Evolutionary conservation across 129 eudicot genomes (phyloP).

Genomic region (Artemisia annua): DNA sequence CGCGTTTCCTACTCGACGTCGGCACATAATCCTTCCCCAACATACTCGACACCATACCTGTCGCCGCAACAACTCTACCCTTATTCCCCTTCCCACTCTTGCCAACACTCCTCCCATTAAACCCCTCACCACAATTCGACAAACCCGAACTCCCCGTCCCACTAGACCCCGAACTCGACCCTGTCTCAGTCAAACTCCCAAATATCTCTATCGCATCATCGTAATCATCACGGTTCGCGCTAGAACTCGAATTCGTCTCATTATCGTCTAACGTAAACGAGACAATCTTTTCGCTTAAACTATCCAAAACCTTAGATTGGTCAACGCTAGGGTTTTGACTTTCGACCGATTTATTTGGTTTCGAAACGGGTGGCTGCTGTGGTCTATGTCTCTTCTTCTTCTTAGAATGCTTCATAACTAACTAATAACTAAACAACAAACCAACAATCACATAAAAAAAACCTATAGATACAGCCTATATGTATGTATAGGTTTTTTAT

Average conservation of each 20-base stretch:
- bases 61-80: constrained; percentile 58
- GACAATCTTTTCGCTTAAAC: too few relatives aligned
- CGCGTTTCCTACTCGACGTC: constrained; percentile 43
- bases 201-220: constrained; percentile 37
- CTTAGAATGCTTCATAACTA: too few relatives aligned
- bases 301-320: too few relatives aligned
- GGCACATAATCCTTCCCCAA: constrained; percentile 80
- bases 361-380: too few relatives aligned
- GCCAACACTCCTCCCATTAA: constrained; percentile 11
- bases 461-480: too few relatives aligned
- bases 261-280: too few relatives aligned
- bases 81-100: constrained; percentile 38
- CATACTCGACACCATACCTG: constrained; percentile 72
- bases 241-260: constrained; percentile 46
- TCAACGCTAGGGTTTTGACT: too few relatives aligned
- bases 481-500: too few relatives aligned
- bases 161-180: constrained; percentile 41
- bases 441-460: too few relatives aligned
- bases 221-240: constrained; percentile 28
- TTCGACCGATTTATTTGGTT: too few relatives aligned
- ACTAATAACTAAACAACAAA: too few relatives aligned
- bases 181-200: constrained; percentile 31
- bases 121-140: constrained; percentile 33
- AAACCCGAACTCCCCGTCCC: constrained; percentile 44
- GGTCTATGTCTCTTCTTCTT: too few relatives aligned